A percentile compares a stretch with the other conserved stretches of the same genome.
phyloP scores from a whole-genome alignment of 306 rosid genomes.

The Cicer judaicum region DNA sequence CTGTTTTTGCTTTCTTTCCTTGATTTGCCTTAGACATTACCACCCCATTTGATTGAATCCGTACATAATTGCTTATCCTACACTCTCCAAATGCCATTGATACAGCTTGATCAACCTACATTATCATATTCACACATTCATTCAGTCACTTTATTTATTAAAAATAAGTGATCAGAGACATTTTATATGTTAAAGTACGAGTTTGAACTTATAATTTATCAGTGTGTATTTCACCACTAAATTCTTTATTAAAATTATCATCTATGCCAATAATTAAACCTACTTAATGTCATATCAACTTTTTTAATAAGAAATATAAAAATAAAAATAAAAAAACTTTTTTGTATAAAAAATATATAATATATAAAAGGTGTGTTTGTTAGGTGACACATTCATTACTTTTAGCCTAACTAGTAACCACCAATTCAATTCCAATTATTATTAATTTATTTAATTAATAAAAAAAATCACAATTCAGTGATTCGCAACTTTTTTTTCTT shows the following conservation, averaged over 20 bases:
- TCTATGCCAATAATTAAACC: slow-evolving; percentile 44
- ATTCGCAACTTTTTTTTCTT: neutral
- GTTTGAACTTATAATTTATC: too few species aligned
- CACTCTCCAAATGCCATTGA: slow-evolving; percentile 86
- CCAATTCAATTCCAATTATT: slow-evolving; percentile 30
- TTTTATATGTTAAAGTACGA: too few species aligned
- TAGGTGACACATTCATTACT: slow-evolving; percentile 44
- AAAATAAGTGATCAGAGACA: too few species aligned
- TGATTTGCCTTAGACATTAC: slow-evolving; percentile 34
- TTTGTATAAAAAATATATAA: neutral
- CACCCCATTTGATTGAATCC: slow-evolving; percentile 74
- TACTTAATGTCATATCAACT: slow-evolving; percentile 1
- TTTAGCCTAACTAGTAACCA: slow-evolving; percentile 51
- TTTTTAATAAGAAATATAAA: neutral
- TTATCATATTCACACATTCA: neutral
- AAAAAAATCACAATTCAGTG: neutral
- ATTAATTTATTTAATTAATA: neutral
- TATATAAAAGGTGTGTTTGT: slow-evolving; percentile 20
- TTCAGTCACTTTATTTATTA: neutral
- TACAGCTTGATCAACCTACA: slow-evolving; percentile 93
- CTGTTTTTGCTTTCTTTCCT: slow-evolving; percentile 38
- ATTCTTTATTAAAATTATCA: too few species aligned
- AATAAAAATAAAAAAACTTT: neutral
- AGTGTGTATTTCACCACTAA: too few species aligned
- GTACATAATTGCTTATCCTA: slow-evolving; percentile 66